Evolutionary conservation across 106 monocot genomes (phyloP).

Genomic region (Acanthochlamys bracteata): DNA sequence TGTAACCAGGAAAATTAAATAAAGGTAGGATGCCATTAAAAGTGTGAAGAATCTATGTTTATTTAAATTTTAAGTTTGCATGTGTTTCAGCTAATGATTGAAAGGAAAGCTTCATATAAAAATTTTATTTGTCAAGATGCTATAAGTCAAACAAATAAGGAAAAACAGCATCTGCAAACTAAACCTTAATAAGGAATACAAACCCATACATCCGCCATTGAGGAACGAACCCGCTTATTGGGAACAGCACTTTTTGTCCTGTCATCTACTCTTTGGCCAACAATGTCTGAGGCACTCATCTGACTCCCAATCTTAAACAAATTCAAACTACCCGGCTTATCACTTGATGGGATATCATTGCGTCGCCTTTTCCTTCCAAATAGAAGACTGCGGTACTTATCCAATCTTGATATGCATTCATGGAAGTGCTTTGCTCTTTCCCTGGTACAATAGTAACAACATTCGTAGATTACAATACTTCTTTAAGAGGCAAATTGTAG

Average conservation of each 20-base stretch:
- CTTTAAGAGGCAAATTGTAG: too few species aligned
- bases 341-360: conserved; percentile 37
- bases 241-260: conserved; percentile 51
- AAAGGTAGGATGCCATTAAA: too few species aligned
- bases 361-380: conserved; percentile 44
- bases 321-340: conserved; percentile 42
- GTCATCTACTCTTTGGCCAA: conserved; percentile 50
- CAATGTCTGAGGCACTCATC: conserved; percentile 28
- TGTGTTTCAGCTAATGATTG: too few species aligned
- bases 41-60: too few species aligned
- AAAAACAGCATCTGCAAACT: not conserved
- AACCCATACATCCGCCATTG: conserved; percentile 77
- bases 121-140: too few species aligned
- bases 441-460: conserved; percentile 30
- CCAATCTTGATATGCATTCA: conserved; percentile 53
- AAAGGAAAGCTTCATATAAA: too few species aligned
- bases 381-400: conserved; percentile 51
- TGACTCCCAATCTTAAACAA: conserved; percentile 48
- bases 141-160: not conserved
- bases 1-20: too few species aligned
- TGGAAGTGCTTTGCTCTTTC: conserved; percentile 57
- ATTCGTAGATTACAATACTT: conserved; percentile 15
- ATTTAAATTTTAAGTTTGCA: too few species aligned
- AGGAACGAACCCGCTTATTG: conserved; percentile 79
- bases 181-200: conserved; percentile 26